Conservation (phyloP, 495 filamentous ascomycete species). For the Clavariopsis aquatica region DNA sequence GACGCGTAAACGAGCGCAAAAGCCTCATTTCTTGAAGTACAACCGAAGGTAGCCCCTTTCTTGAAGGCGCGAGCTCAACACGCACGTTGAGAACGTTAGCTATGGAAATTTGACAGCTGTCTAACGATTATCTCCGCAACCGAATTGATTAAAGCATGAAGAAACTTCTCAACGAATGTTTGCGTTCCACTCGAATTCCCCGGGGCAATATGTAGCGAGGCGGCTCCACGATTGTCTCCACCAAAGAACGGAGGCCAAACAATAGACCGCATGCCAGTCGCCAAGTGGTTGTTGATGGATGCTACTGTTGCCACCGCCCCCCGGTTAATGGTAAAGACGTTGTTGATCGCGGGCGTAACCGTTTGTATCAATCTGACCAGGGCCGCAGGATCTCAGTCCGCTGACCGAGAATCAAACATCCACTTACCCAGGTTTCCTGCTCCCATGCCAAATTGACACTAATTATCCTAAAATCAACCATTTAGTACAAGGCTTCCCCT, state of each 20-base stretch:
- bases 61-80: constrained; percentile 10
- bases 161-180: background rate
- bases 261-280: background rate
- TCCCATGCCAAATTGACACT: constrained; percentile 1
- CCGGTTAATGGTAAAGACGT: background rate
- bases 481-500: constrained; percentile 16
- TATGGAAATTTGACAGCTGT: constrained; percentile 23
- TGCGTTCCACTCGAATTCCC: constrained; percentile 1
- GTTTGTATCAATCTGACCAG: constrained; percentile 12
- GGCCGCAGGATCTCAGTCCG: constrained; percentile 24
- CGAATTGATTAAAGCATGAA: background rate
- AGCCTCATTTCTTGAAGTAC: constrained; percentile 1
- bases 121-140: constrained; percentile 1
- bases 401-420: constrained; percentile 9
- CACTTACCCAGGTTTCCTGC: constrained; percentile 20
- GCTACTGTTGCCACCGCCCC: background rate
- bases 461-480: background rate
- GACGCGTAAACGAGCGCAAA: constrained; percentile 8
- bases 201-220: constrained; percentile 1
- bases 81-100: constrained; percentile 7
- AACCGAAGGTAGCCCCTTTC: background rate
- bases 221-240: background rate
- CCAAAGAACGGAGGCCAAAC: background rate
- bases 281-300: background rate
- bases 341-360: constrained; percentile 14